These are phyloP conservation scores for Podaxis sp. DNA, from an alignment of 768 basidiomycete genomes.

Conservation along the genomic window DNA sequence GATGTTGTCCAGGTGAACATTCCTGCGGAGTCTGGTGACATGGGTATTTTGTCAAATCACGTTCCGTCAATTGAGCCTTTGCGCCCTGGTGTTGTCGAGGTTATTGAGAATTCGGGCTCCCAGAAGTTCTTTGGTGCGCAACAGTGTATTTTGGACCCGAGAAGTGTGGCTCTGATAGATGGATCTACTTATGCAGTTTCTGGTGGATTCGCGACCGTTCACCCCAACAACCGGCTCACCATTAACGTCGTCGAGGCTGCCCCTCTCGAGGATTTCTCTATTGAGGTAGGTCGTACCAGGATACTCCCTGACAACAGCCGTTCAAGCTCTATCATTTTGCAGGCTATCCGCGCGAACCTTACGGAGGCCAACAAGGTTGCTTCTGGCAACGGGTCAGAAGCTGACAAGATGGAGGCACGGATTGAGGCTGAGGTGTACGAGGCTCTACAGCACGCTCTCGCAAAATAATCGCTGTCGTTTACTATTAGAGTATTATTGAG, in stretches of 20 bases:
- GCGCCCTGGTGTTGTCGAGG: slow-evolving; percentile 91
- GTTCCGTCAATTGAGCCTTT: slow-evolving; percentile 96
- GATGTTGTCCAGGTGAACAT: slow-evolving; percentile 97
- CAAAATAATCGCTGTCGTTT: slow-evolving; percentile 29
- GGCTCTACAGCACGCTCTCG: slow-evolving; percentile 84
- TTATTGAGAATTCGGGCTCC: slow-evolving; percentile 76
- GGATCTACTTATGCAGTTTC: slow-evolving; percentile 57
- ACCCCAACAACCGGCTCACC: slow-evolving; percentile 94
- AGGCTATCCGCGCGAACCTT: slow-evolving; percentile 90
- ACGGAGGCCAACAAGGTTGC: slow-evolving; percentile 85
- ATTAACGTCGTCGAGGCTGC: slow-evolving; percentile 98
- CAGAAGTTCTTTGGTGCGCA: slow-evolving; percentile 98
- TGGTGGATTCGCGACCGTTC: slow-evolving; percentile 95
- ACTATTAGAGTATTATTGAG: slow-evolving; percentile 8
- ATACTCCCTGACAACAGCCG: background rate
- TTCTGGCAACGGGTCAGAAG: slow-evolving; percentile 82
- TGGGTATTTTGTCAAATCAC: slow-evolving; percentile 99
- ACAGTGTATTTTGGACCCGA: slow-evolving; percentile 23
- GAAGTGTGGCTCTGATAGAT: background rate
- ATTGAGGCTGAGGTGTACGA: slow-evolving; percentile 98
- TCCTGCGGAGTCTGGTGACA: slow-evolving; percentile 91
- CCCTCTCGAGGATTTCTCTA: slow-evolving; percentile 84
- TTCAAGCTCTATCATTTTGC: slow-evolving; percentile 9
- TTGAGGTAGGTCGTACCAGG: slow-evolving; percentile 59
- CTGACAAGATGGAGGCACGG: slow-evolving; percentile 89